phyloP scores from a whole-genome alignment of 768 basidiomycete genomes.

The Collybia sordida region DNA sequence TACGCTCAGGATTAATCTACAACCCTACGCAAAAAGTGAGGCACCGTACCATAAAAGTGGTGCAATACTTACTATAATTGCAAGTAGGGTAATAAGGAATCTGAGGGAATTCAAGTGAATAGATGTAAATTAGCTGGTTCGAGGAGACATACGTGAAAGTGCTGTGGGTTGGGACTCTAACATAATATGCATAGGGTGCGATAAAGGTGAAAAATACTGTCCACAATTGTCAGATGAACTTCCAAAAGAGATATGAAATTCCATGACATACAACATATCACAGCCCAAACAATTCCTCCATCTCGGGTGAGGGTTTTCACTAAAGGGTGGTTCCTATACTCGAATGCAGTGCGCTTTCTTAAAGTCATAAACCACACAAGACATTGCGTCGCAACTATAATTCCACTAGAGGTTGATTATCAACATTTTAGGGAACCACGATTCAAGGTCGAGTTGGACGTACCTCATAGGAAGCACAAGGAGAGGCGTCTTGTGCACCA shows the following conservation, averaged over 20 bases:
- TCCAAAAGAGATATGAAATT: background rate
- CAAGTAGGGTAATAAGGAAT: constrained; percentile 10
- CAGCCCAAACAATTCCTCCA: constrained; percentile 6
- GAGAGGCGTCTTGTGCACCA: constrained; percentile 7
- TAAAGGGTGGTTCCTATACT: background rate
- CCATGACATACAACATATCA: constrained; percentile 3
- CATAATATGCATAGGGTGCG: constrained; percentile 9
- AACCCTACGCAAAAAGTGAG: constrained; percentile 2
- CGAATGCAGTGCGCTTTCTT: background rate
- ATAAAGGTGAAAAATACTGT: constrained; percentile 6
- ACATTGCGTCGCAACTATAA: background rate
- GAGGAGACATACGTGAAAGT: constrained; percentile 8
- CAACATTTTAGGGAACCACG: no score
- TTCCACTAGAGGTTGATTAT: background rate
- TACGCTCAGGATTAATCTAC: constrained; percentile 3
- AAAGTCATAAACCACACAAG: constrained; percentile 11
- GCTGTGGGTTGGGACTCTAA: constrained; percentile 6
- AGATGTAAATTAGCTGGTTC: background rate
- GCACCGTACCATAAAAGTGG: background rate
- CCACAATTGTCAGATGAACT: background rate
- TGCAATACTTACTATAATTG: constrained; percentile 3
- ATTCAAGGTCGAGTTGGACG: background rate
- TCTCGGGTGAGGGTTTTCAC: constrained; percentile 5
- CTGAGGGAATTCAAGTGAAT: background rate
- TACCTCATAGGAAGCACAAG: constrained; percentile 10